Conservation (phyloP, 768 basidiomycete species). For the Cystofilobasidium macerans region DNA sequence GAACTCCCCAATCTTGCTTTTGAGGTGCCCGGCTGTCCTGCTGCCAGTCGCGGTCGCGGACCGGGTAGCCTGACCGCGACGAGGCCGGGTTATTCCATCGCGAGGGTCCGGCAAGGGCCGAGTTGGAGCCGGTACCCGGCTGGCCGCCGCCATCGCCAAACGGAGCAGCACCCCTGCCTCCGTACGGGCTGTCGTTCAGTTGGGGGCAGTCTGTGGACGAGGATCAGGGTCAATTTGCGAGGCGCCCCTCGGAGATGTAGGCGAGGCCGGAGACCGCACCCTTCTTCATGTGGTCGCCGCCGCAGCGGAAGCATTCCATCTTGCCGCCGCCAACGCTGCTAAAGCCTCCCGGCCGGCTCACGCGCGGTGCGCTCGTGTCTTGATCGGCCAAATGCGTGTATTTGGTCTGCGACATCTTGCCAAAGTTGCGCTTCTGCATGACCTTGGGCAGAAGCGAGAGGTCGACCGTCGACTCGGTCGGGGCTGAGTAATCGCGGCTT, state of each 20-base stretch:
- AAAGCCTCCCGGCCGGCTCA: slow-evolving; percentile 24
- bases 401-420: slow-evolving; percentile 35
- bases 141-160: slow-evolving; percentile 17
- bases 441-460: slow-evolving; percentile 80
- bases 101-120: slow-evolving; percentile 20
- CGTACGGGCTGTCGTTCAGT: slow-evolving; percentile 15
- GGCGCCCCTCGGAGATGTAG: neutral
- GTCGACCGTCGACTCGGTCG: slow-evolving; percentile 78
- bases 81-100: slow-evolving; percentile 18
- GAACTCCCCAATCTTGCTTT: slow-evolving; percentile 5
- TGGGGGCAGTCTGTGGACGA: slow-evolving; percentile 17
- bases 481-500: slow-evolving; percentile 67
- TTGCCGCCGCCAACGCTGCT: slow-evolving; percentile 37
- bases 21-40: neutral
- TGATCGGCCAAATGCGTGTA: slow-evolving; percentile 93
- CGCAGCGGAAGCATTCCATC: slow-evolving; percentile 78
- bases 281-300: slow-evolving; percentile 85
- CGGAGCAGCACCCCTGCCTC: slow-evolving; percentile 17
- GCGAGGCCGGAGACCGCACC: slow-evolving; percentile 43
- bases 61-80: slow-evolving; percentile 1
- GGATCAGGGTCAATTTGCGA: neutral
- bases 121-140: slow-evolving; percentile 22
- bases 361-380: slow-evolving; percentile 61
- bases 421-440: slow-evolving; percentile 92
- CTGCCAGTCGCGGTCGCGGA: slow-evolving; percentile 19